These are phyloP conservation scores for Suhomyces anneliseae DNA, from an alignment of 1,139 yeast species.

Conservation along the genomic window DNA sequence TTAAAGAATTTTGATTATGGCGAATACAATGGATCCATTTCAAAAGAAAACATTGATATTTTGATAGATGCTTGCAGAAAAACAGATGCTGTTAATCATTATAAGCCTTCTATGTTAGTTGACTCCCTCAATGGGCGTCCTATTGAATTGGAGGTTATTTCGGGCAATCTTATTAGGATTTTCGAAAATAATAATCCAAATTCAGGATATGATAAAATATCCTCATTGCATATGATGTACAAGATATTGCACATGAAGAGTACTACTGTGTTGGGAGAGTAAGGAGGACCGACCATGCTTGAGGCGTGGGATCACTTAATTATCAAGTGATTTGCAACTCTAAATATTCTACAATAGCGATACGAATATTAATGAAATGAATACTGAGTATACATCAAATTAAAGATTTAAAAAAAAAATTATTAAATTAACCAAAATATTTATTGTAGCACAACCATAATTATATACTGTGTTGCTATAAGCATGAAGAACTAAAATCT, in stretches of 20 bases:
- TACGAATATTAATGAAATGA: neutral
- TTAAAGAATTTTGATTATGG: constrained; percentile 16
- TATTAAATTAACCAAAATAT: too few relatives aligned
- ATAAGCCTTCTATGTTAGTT: constrained; percentile 67
- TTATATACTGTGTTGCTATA: too few relatives aligned
- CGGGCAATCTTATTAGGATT: constrained; percentile 25
- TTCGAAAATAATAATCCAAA: constrained; percentile 13
- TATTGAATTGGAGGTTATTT: constrained; percentile 62
- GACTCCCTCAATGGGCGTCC: constrained; percentile 70
- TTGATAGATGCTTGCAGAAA: constrained; percentile 18
- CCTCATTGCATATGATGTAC: constrained; percentile 30
- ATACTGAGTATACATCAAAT: neutral
- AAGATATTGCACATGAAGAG: constrained; percentile 29
- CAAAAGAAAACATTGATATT: constrained; percentile 17
- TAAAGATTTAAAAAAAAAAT: neutral
- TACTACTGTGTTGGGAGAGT: neutral
- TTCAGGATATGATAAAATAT: constrained; percentile 15
- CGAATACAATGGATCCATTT: constrained; percentile 16
- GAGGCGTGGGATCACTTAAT: neutral
- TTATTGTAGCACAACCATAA: too few relatives aligned
- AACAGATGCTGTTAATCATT: constrained; percentile 22
- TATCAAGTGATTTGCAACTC: too few relatives aligned
- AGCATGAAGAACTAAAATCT: too few relatives aligned
- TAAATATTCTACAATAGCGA: too few relatives aligned
- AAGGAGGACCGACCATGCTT: neutral